Base-by-base conservation (phyloP, 1,139 yeast genomes). In the Nadsonia starkeyi-henricii region DNA sequence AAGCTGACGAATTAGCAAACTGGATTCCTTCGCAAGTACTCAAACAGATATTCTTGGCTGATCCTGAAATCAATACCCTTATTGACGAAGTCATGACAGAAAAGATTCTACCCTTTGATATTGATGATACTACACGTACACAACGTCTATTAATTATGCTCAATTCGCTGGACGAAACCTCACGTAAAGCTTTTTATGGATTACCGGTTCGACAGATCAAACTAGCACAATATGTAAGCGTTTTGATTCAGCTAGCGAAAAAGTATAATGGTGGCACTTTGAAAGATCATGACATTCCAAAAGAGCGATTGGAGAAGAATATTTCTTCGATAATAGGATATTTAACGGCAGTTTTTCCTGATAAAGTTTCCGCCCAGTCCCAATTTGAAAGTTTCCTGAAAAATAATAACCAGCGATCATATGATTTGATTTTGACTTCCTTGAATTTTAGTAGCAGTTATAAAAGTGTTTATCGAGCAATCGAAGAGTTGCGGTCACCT, bases 31-130 rank as follows among this genome's bases (percentile, higher is more conserved):
- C 79, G 47, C 74, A 74, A 41, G 64, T 88, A 0, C 65, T 88
- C 49, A 77, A 80, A 19, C 71, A 86, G 48, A 71, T 83, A 43
- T 88, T 85, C 59, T 82, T 88, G 53, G 85, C 86, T 61, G 89
- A 85, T 57, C 72, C 68, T 49, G 70, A 71, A 19, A 80, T 86
- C 48, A 85, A 81, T 50, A 73, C 79, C n/a, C 67, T 75, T 20
- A 83, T 85, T 18, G 96, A 88, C 60, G 54, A 67, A 2, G 68
- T 74, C 1, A 58, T 86, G 7, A 74, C 80, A 57, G 85, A 80
- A 50, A 71, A 73, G 49, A 58, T 88, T 1, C 61, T 84, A 17
- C 85, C 94, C 0, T 66, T 77, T 42, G 65, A 71, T 2, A 67
- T 69, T 23, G 70, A 73, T 44, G 74, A 74, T 49, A 53, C 68